phyloP scores from a whole-genome alignment of 2,329 filamentous ascomycete species.

The Colletotrichum abscissum region DNA sequence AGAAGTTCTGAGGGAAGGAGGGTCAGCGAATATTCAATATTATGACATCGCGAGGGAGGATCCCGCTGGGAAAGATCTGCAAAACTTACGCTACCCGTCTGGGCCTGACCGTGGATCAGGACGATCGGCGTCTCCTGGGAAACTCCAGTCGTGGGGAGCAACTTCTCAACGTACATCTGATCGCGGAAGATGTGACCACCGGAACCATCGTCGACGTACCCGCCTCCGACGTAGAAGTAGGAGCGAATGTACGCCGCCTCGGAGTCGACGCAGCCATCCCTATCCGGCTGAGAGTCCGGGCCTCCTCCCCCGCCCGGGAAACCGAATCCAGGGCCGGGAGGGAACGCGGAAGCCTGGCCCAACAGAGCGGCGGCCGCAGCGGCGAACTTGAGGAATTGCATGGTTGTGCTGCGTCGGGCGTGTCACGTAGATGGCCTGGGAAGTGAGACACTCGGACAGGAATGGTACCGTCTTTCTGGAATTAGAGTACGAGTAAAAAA shows the following conservation, averaged over 20 bases:
- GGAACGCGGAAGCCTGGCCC: constrained; percentile 22
- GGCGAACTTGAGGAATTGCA: constrained; percentile 31
- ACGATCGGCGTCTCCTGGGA: constrained; percentile 48
- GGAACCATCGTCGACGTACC: constrained; percentile 44
- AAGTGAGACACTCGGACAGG: constrained; percentile 2
- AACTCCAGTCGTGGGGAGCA: constrained; percentile 47
- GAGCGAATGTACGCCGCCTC: constrained; percentile 40
- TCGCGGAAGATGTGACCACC: constrained; percentile 47
- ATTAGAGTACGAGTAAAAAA: background rate
- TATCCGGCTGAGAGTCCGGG: background rate
- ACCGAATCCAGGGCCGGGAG: background rate
- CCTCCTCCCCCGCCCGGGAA: background rate
- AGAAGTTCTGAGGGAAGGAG: constrained; percentile 49
- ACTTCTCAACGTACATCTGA: constrained; percentile 66
- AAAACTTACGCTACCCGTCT: constrained; percentile 51
- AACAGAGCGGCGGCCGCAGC: constrained; percentile 25
- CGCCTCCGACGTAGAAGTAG: constrained; percentile 51
- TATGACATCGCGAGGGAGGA: background rate
- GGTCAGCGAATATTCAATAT: constrained; percentile 5
- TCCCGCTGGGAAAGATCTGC: constrained; percentile 7
- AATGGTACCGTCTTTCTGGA: background rate
- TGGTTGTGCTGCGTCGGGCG: constrained; percentile 11
- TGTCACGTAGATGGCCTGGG: background rate
- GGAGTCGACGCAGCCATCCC: constrained; percentile 1
- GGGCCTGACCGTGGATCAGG: constrained; percentile 55